Evolutionary conservation across 345 rosid genomes (phyloP).

Genomic region (Murraya paniculata): DNA sequence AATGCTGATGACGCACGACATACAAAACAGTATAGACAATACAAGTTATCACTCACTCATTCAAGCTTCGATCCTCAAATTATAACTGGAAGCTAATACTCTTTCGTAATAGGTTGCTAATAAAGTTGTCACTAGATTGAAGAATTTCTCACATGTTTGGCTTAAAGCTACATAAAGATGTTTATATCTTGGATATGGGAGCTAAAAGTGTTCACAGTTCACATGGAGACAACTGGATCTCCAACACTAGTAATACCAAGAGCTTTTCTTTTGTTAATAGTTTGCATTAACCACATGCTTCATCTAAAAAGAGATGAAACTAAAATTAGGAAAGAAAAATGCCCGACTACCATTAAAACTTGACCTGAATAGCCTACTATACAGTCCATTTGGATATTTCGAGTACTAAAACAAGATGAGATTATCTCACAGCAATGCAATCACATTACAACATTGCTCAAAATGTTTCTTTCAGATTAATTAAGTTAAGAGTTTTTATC

Average conservation of each 20-base stretch:
- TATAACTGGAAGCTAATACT: background rate
- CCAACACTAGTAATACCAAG: background rate
- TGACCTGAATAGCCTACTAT: too few species aligned
- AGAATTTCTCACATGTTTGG: background rate
- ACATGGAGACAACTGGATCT: background rate
- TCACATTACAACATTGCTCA: background rate
- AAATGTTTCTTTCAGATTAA: background rate
- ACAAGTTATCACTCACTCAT: background rate
- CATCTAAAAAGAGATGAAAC: background rate
- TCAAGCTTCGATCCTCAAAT: constrained; percentile 1
- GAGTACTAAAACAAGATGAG: background rate
- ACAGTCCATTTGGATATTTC: background rate
- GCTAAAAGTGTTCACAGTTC: background rate
- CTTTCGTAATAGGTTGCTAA: background rate
- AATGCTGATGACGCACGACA: background rate
- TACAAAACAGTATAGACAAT: background rate
- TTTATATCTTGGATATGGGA: background rate
- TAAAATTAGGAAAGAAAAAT: background rate
- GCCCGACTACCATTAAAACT: too few species aligned
- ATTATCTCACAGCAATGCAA: background rate
- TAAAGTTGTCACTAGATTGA: background rate
- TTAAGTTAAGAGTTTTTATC: background rate
- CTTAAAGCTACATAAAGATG: background rate
- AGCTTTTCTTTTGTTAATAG: background rate
- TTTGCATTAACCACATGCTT: background rate